Base-by-base conservation (phyloP, 192 early-diverging fungal species). In the Cladochytrium replicatum region DNA sequence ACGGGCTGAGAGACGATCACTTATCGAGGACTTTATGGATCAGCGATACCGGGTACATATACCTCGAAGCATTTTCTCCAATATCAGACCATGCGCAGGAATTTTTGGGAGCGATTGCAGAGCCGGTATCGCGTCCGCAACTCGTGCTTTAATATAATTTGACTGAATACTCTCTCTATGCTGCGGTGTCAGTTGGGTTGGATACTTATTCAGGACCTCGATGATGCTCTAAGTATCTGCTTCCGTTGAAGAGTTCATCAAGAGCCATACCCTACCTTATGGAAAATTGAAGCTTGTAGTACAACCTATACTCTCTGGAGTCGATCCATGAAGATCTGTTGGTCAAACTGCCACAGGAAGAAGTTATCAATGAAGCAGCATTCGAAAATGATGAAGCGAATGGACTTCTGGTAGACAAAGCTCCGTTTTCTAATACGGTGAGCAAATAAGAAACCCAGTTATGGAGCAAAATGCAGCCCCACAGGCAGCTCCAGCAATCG, bases 251-350 rank as follows among this genome's bases (percentile, higher is more conserved):
- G 64, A 81, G 26, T 77, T 88, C 23, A 91, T 99, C 48, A 68
- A 77, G 11, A 57, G 77, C 47, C 86, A 83, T 58, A 97, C 97
- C 29, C 55, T 76, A 2, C 87, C 84, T 0, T 97, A 89, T 48
- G 97, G 91, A 9, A 97, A 97, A 67, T 88, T 96, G 26, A 96
- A 96, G 55, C 74, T 99, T 6, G 91, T 99, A 97, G 58, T 78
- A 93, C 52, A 95, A 95, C 62, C 71, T 80, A 22, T 97, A 89
- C 65, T 95, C 77, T 68, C 84, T 99, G 11, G 97, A 99, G 67
- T 89, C 85, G 4, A 78, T 73, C 26, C 77, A 97, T 55, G 74
- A 87, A 24, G 83, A 83, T 19, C 83, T 86, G 24, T 54, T 93
- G 39, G 84, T 87, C 56, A 81, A 57, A 50, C 55, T 98, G 41